phyloP scores from a whole-genome alignment of 2,329 filamentous ascomycete genomes.

The Ophiostoma ulmi region DNA sequence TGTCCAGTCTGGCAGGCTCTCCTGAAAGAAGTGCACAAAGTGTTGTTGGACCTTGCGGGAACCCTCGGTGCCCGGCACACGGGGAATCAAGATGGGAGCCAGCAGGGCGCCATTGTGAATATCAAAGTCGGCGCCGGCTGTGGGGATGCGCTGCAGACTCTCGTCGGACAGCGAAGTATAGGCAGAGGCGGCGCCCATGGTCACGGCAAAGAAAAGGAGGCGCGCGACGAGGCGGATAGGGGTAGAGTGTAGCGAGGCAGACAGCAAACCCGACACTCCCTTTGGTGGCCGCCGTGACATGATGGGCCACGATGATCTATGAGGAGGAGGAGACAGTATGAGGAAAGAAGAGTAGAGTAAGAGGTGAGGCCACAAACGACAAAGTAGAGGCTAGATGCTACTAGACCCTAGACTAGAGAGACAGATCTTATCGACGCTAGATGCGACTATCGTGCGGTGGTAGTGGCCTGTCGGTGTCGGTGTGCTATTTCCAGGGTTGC shows the following conservation, averaged over 20 bases:
- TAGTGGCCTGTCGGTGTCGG: not conserved
- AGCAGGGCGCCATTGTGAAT: slow-evolving; percentile 70
- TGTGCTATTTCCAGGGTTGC: not conserved
- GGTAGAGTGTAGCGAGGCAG: not conserved
- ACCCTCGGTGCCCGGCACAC: slow-evolving; percentile 81
- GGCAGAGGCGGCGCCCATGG: slow-evolving; percentile 33
- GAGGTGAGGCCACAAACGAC: not conserved
- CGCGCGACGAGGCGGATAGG: not conserved
- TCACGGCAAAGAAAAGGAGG: slow-evolving; percentile 24
- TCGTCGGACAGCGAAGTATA: slow-evolving; percentile 64
- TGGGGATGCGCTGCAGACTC: slow-evolving; percentile 65
- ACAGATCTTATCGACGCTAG: slow-evolving; percentile 4
- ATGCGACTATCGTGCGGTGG: not conserved
- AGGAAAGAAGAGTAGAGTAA: not conserved
- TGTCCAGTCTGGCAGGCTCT: slow-evolving; percentile 70
- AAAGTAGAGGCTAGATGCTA: not conserved
- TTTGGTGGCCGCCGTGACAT: slow-evolving; percentile 15
- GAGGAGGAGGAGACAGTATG: not conserved
- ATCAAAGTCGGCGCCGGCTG: slow-evolving; percentile 70
- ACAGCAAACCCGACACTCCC: not conserved
- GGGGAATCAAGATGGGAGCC: slow-evolving; percentile 78
- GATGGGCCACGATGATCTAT: not conserved
- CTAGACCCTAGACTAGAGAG: not conserved
- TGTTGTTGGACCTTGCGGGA: slow-evolving; percentile 69
- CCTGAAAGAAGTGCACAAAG: slow-evolving; percentile 75